These are phyloP conservation scores for Purshia tridentata DNA, from an alignment of 306 rosid species.

Conservation along the genomic window DNA sequence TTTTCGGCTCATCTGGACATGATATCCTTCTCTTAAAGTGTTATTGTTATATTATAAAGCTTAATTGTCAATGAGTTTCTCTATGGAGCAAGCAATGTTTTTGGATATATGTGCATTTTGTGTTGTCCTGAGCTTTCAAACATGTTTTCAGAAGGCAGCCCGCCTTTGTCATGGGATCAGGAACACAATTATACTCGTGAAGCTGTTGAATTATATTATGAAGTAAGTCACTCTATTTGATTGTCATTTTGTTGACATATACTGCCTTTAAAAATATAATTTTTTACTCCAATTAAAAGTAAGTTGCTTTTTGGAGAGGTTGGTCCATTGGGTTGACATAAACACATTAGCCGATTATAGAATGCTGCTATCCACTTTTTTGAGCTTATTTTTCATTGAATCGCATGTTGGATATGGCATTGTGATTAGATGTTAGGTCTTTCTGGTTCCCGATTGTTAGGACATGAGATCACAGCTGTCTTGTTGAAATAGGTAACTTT, in stretches of 20 bases:
- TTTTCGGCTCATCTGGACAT: slow-evolving; percentile 78
- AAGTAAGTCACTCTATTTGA: slow-evolving; percentile 46
- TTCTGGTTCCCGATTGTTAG: background rate
- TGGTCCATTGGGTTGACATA: background rate
- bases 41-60: slow-evolving; percentile 1
- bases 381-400: background rate
- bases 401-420: background rate
- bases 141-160: slow-evolving; percentile 72
- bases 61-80: slow-evolving; percentile 2
- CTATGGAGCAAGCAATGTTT: slow-evolving; percentile 10
- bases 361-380: background rate
- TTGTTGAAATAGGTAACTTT: background rate
- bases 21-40: slow-evolving; percentile 68
- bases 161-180: slow-evolving; percentile 76
- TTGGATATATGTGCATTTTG: slow-evolving; percentile 8
- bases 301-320: background rate
- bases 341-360: background rate
- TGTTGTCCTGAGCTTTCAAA: slow-evolving; percentile 64
- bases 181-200: slow-evolving; percentile 66
- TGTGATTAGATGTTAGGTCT: slow-evolving; percentile 2
- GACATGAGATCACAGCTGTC: background rate
- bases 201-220: slow-evolving; percentile 70
- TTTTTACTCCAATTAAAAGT: background rate
- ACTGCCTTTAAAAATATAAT: background rate
- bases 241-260: slow-evolving; percentile 20